Base-by-base conservation (phyloP, 75 land plant species). In the Adiantum capillusveneris region DNA sequence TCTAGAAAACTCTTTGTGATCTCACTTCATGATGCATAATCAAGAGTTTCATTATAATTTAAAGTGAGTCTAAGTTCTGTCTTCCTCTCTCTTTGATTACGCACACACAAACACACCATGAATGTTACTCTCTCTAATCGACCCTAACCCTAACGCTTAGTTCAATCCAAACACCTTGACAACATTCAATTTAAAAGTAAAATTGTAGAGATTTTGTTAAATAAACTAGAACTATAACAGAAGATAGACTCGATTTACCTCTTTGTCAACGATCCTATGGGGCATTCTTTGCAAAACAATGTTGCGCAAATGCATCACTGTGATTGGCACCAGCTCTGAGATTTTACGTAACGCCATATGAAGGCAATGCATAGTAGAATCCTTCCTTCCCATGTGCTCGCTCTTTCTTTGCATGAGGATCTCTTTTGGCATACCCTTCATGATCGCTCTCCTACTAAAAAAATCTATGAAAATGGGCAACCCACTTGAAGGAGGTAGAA, bases 241-340 rank as follows among this genome's bases (percentile, higher is more conserved):
- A 34, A 34, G 9, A 34, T 5, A 9, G 37, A 34, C 9, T 34
- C 37, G 3, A 34, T 34, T 41, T 56, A 69, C 72, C 25, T 69
- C 56, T 49, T 76, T 72, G 18, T 65, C 65, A 59, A 60, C 29
- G 26, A 65, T 66, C 65, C 77, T 73, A 42, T 63, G 65, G 17
- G 93, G 97, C 89, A 88, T 88, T 65, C 80, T 71, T 25, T 68
- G 68, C 1, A 54, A 31, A 56, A 91, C 62, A 52, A 84, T 73
- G 1, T 51, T 53, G 57, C 53, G 56, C 67, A 88, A 50, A 34
- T 72, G 77, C 53, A 75, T 44, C 0, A 89, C 81, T 7, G 94
- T 67, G 22, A 81, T 81, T n/a, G 97, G 97, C 21, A 88, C 86
- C 31, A 84, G 62, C 45, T 84, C 81, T 45, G 79, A 26, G 51